phyloP scores from a whole-genome alignment of 163 green algal genomes.

The Chloromonas sp. region DNA sequence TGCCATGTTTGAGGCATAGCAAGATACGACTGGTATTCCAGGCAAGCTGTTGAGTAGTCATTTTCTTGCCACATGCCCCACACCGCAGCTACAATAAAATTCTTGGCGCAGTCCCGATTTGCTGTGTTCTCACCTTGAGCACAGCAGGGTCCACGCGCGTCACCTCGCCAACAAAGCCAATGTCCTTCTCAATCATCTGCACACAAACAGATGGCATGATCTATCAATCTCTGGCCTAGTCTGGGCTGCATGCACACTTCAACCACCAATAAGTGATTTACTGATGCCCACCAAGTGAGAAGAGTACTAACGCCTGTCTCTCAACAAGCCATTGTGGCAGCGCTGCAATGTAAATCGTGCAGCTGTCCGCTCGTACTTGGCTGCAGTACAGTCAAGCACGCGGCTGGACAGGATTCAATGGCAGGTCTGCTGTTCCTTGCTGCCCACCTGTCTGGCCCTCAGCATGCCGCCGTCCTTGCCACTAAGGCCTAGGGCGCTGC shows the following conservation, averaged over 20 bases:
- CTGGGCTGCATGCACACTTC: neutral
- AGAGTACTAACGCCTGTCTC: neutral
- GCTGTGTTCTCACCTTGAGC: constrained; percentile 30
- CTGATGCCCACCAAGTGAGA: neutral
- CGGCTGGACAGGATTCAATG: no score
- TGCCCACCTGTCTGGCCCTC: constrained; percentile 64
- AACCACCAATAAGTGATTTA: neutral
- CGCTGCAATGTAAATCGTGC: no score
- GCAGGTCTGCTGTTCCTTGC: neutral
- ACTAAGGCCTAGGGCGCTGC: constrained; percentile 87
- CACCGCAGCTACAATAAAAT: no score
- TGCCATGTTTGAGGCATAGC: no score
- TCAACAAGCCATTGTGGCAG: no score
- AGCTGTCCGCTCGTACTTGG: no score
- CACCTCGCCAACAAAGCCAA: constrained; percentile 95
- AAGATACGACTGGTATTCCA: no score
- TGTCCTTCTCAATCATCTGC: constrained; percentile 69
- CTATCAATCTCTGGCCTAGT: no score
- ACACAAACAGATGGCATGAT: neutral
- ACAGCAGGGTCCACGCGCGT: constrained; percentile 72
- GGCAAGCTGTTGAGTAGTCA: no score
- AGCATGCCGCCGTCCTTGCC: constrained; percentile 92
- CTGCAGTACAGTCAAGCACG: no score
- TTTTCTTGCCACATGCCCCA: no score
- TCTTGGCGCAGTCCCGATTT: no score